These are phyloP conservation scores for Incumbomyces delicatus DNA, from an alignment of 2,329 filamentous ascomycete species.

Conservation along the genomic window DNA sequence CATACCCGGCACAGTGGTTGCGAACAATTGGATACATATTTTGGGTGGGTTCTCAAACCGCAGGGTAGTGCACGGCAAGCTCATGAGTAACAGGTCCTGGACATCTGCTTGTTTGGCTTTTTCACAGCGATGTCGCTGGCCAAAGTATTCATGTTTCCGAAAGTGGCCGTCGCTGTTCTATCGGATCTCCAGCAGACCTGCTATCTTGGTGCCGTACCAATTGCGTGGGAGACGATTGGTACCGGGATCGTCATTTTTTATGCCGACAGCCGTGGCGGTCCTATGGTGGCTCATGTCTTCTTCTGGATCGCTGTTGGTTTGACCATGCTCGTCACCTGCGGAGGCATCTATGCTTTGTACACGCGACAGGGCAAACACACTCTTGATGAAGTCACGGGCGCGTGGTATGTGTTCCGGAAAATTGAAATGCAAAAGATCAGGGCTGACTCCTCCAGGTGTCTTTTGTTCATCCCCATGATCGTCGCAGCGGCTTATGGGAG, in stretches of 20 bases:
- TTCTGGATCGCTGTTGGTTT: constrained; percentile 20
- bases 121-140: constrained; percentile 14
- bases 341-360: constrained; percentile 16
- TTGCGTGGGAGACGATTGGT: constrained; percentile 20
- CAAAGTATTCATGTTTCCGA: constrained; percentile 16
- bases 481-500: constrained; percentile 12
- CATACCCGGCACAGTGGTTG: constrained; percentile 18
- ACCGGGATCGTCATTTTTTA: constrained; percentile 21
- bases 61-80: not conserved
- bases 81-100: constrained; percentile 14
- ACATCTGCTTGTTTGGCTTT: constrained; percentile 19
- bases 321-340: constrained; percentile 13
- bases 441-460: not conserved
- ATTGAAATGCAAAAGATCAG: no score
- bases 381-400: constrained; percentile 15
- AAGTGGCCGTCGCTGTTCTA: constrained; percentile 13
- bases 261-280: constrained; percentile 11
- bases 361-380: constrained; percentile 12
- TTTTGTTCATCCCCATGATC: constrained; percentile 15
- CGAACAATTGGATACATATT: constrained; percentile 17
- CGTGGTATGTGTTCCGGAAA: constrained; percentile 11
- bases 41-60: constrained; percentile 12
- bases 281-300: constrained; percentile 17
- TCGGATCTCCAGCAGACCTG: constrained; percentile 18
- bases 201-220: constrained; percentile 19